Conservation (phyloP, 2,329 filamentous ascomycete genomes). For the Colletotrichum graminicola region DNA sequence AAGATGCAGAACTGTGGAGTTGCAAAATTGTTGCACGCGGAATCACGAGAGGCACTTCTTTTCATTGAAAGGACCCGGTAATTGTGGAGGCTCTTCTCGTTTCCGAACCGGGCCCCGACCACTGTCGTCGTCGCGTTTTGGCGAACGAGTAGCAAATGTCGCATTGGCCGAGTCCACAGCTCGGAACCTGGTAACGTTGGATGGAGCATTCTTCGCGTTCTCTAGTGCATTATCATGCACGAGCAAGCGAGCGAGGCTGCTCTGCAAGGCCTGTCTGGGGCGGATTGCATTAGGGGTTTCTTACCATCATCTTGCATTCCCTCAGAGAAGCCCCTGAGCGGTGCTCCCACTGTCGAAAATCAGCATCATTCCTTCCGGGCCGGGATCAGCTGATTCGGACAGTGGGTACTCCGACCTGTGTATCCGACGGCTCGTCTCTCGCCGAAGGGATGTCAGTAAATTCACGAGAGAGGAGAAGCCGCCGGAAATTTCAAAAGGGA, state of each 20-base stretch:
- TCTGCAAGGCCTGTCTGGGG: conserved; percentile 8
- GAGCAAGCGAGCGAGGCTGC: conserved; percentile 28
- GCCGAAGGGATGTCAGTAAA: background rate
- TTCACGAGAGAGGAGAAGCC: background rate
- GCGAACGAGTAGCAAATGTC: conserved; percentile 24
- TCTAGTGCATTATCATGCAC: conserved; percentile 27
- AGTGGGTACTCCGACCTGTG: conserved; percentile 13
- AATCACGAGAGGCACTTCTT: conserved; percentile 36
- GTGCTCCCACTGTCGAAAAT: background rate
- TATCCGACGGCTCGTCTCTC: background rate
- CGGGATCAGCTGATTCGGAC: conserved; percentile 26
- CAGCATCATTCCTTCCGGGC: conserved; percentile 11
- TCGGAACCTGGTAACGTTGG: conserved; percentile 4
- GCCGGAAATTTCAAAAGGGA: conserved; percentile 28
- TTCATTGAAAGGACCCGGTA: conserved; percentile 31
- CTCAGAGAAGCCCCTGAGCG: conserved; percentile 4
- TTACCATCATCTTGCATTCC: conserved; percentile 31
- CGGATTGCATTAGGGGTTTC: conserved; percentile 4
- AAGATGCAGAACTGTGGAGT: conserved; percentile 40
- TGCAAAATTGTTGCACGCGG: conserved; percentile 37
- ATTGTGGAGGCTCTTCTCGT: conserved; percentile 35
- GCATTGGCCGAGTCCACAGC: background rate
- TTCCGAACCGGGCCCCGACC: conserved; percentile 23
- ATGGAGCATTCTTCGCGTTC: conserved; percentile 25
- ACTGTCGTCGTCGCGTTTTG: conserved; percentile 26